Evolutionary conservation across 2,329 filamentous ascomycete genomes (phyloP), one percentile per base, ranked within the genome.

Genomic region (Sclerotiophoma versabilis): DNA sequence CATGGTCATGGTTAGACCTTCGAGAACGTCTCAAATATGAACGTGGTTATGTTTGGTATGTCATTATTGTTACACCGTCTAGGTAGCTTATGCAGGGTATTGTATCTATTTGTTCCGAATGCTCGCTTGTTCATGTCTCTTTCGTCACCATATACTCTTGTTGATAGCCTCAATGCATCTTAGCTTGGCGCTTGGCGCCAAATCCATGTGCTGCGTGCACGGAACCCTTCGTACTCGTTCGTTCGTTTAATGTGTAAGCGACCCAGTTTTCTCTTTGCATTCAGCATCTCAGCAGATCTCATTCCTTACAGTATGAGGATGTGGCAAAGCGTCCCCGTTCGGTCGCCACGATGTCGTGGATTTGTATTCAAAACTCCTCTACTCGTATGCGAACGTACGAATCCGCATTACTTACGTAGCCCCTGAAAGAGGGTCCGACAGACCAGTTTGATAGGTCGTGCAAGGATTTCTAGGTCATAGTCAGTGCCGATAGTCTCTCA

Each of bases 361-460:
- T 8, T 4, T 14, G 26, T 15, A 25, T 12, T 43, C 17, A 65
- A 25, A 54, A 60, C 10, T 50, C 34, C 26, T 66, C 59, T 17
- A 62, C 58, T 44, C 64, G 52, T 12, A 67, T 63, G 2, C 62
- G 50, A 1, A 67, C 63, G 49, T 67, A 67, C 4, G 59, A 61
- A 42, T 67, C 64, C 14, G 64, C 64, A 11, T 67, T 67, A 17
- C 61, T 63, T 1, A 67, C 62, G 23, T 67, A 66, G 3, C 58
- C 61, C 32, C 64, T 43, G 17, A 67, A 66, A 6, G 63, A 62
- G 2, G 64, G 64, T 0, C 62, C 63, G n/a, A 67, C 45, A 25
- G 57, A 60, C 64, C 64, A 67, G 19, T 54, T 65, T 12, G 57
- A 53, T 5, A 67, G 19, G 17, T 61, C 57, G 10, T 56, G 48